Base-by-base conservation (phyloP, 306 rosid species). In the Acacia acuminata region DNA sequence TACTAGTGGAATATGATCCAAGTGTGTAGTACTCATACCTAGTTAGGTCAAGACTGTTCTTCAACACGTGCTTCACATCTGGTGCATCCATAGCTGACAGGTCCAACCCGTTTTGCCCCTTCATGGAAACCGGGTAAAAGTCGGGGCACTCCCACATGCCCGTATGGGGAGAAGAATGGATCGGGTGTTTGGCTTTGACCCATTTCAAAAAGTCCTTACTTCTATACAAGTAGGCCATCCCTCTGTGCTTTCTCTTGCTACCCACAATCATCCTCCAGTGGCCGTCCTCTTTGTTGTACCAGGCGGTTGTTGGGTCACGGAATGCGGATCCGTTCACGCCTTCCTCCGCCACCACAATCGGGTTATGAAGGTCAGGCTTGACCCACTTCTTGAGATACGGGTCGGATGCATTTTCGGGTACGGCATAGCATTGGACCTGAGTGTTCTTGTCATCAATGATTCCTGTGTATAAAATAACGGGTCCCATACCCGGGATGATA, bases 111-210 rank as follows among this genome's bases (percentile, higher is more conserved):
- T 2, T 45, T 30, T 71, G 80, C 1, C 90, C 84, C 3, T 20
- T 5, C 30, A 76, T 5, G 0, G 88, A 72, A 76, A 93, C 99
- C 4, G 96, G 98, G 77, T 78, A 96, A 60, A 96, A 92, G 76
- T 96, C 98, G 0, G 94, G 97, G 73, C 99, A 96, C 47, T 96
- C 98, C 98, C 96, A 96, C 92, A 89, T 92, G 0, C 98, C 99
- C 11, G 97, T 92, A 0, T 81, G 10, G 0, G 84, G 34, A 0
- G 78, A 78, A 0, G 96, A 90, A 82, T 92, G 98, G 3, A 96
- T 55, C 5, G 99, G 97, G 83, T 96, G 96, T 7, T 90, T 56
- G 50, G 93, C 92, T 64, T 77, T 85, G 7, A 84, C 58, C 99
- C 98, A 96, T 0, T 76, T 42, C 44, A 81, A 1, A 19, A 96